phyloP scores from a whole-genome alignment of 306 rosid species.

The Bauhinia variegata region DNA sequence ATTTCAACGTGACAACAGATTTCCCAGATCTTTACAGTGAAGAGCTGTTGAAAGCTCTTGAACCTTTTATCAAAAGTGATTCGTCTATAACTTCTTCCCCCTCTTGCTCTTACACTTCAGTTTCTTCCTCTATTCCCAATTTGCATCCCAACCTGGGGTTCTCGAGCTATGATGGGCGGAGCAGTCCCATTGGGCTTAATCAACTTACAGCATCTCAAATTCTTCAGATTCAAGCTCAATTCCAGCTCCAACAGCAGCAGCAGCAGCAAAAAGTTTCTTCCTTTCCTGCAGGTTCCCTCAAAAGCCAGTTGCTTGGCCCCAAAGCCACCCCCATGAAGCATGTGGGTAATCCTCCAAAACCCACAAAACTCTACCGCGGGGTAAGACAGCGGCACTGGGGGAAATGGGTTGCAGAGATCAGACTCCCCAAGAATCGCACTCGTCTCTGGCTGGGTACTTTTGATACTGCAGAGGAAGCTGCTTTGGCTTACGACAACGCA shows the following conservation, averaged over 20 bases:
- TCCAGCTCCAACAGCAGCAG: slow-evolving; percentile 48
- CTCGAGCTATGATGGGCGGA: slow-evolving; percentile 38
- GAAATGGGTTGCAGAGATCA: slow-evolving; percentile 94
- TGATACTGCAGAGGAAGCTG: slow-evolving; percentile 88
- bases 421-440: slow-evolving; percentile 88
- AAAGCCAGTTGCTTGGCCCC: slow-evolving; percentile 43
- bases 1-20: too few species aligned
- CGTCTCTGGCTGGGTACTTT: slow-evolving; percentile 99
- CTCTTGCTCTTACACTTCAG: background rate
- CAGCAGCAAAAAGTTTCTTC: slow-evolving; percentile 26
- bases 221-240: slow-evolving; percentile 75
- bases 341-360: slow-evolving; percentile 43
- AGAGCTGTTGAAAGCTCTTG: slow-evolving; percentile 29
- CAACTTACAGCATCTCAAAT: slow-evolving; percentile 78
- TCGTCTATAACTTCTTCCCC: slow-evolving; percentile 38
- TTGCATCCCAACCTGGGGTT: slow-evolving; percentile 38
- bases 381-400: slow-evolving; percentile 98
- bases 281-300: slow-evolving; percentile 34
- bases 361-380: slow-evolving; percentile 78
- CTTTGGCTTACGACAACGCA: slow-evolving; percentile 86
- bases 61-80: slow-evolving; percentile 71
- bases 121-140: slow-evolving; percentile 32
- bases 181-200: slow-evolving; percentile 64
- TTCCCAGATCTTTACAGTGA: too few species aligned
- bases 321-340: slow-evolving; percentile 72